Conservation (phyloP, 192 early-diverging fungal genomes). For the Podila clonocystis region DNA sequence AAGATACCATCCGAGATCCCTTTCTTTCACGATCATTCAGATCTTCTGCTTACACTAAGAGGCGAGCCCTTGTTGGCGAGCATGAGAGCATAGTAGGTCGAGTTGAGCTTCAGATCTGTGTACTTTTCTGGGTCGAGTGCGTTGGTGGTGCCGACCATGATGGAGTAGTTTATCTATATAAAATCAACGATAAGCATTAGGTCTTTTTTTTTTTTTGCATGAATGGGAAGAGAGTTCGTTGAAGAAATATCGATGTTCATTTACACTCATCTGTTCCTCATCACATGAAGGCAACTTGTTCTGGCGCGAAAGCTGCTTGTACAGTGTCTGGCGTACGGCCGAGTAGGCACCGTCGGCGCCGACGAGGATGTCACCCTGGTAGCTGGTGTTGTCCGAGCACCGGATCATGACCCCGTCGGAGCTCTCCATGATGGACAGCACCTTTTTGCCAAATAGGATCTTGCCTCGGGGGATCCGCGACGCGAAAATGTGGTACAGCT, state of each 20-base stretch:
- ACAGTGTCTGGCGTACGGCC: conserved; percentile 14
- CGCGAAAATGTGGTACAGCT: neutral
- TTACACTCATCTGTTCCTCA: neutral
- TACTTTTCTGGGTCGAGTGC: no score
- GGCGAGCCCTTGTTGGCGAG: no score
- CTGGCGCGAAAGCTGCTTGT: neutral
- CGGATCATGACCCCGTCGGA: neutral
- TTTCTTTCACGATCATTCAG: no score
- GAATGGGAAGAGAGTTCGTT: no score
- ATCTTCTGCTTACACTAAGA: no score
- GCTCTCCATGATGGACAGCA: neutral
- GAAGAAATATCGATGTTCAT: neutral
- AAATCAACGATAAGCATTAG: no score
- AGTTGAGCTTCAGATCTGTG: no score
- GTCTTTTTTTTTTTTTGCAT: no score
- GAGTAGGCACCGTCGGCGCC: conserved; percentile 13
- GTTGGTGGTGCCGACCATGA: no score
- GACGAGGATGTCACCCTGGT: conserved; percentile 17
- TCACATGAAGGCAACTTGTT: conserved; percentile 6
- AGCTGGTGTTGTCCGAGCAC: neutral
- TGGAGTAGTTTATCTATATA: no score
- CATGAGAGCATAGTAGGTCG: no score
- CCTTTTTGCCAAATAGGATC: neutral
- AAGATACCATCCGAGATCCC: no score
- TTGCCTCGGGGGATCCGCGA: neutral